Evolutionary conservation across 768 basidiomycete species (phyloP), one percentile per base, ranked within the genome.

Genomic region (Amanita rimosa): DNA sequence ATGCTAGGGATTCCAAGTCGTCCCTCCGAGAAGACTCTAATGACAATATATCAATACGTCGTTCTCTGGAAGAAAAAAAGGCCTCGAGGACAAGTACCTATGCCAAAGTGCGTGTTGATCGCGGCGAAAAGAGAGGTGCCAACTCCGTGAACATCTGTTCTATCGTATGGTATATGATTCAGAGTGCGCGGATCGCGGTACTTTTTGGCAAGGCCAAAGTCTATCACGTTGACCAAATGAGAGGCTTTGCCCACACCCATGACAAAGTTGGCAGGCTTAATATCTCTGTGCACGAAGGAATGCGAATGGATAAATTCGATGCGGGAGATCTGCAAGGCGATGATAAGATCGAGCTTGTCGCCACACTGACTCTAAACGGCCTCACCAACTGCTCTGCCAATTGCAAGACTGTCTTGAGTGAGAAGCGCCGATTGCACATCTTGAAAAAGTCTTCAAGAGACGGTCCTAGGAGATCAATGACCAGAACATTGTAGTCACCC

Each of bases 191-290:
- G 56, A 57, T 88, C 84, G 17, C 83, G 76, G 59, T 75, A 89
- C 55, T 83, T 83, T 61, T 86, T 86, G 0, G 86, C 85, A 40
- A 89, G 81, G 11, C 86, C 86, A 65, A 89, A 89, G 67, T 89
- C 86, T 56, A 89, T 89, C 55, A 99, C 87, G 64, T 98, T 95
- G 62, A 99, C 93, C 58, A 82, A 67, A 57, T 75, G 74, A 0
- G 75, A 60, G 22, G 69, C 68, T 54, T 67, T 68, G 31, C 67
- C 69, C 60, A 63, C 82, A 54, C 91, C 89, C 90, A 98, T 97
- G 52, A 99, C 84, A 62, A 99, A 99, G 68, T 99, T 98, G 58
- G 95, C 95, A 33, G 95, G 95, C 64, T 98, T 99, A 66, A 99
- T 86, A 62, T 98, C 95, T 55, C 95, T 87, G 64, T 98, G 95